phyloP scores from a whole-genome alignment of 805 yeast genomes.

The Lipomyces lipofer region DNA sequence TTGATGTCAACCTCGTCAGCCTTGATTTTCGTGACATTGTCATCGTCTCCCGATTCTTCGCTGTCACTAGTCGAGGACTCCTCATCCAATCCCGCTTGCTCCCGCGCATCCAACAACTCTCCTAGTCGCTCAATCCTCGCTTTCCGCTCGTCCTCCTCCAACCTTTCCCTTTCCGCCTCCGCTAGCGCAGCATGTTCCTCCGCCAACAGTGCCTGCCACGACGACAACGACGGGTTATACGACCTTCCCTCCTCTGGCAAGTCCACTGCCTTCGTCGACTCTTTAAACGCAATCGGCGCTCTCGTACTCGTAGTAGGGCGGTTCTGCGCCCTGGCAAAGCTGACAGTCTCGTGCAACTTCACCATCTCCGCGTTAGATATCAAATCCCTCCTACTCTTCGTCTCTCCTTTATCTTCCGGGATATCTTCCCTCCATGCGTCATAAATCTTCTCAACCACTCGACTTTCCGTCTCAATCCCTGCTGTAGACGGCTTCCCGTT shows the following conservation, averaged over 20 bases:
- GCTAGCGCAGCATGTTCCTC: slow-evolving; percentile 67
- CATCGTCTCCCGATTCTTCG: slow-evolving; percentile 53
- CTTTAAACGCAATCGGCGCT: slow-evolving; percentile 58
- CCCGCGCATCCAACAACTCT: slow-evolving; percentile 61
- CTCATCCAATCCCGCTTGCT: slow-evolving; percentile 43
- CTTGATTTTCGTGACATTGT: slow-evolving; percentile 59
- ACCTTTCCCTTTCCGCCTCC: slow-evolving; percentile 56
- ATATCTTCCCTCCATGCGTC: slow-evolving; percentile 80
- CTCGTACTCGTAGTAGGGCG: slow-evolving; percentile 51
- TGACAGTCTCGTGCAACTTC: slow-evolving; percentile 9
- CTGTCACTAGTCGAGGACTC: slow-evolving; percentile 41
- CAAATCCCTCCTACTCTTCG: slow-evolving; percentile 26
- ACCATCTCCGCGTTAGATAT: slow-evolving; percentile 6
- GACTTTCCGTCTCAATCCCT: slow-evolving; percentile 64
- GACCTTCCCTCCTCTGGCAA: slow-evolving; percentile 86
- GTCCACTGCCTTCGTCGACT: slow-evolving; percentile 45
- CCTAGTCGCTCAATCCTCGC: slow-evolving; percentile 65
- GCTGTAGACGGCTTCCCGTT: slow-evolving; percentile 56
- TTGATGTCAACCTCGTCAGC: slow-evolving; percentile 58
- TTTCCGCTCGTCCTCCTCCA: slow-evolving; percentile 61
- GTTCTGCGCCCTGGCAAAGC: slow-evolving; percentile 32
- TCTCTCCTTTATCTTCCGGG: slow-evolving; percentile 24
- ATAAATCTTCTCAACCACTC: slow-evolving; percentile 50
- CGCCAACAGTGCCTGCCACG: slow-evolving; percentile 74
- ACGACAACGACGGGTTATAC: slow-evolving; percentile 81